These are phyloP conservation scores for Euphrasia confusa DNA, from an alignment of 257 asterid genomes.

Conservation along the genomic window DNA sequence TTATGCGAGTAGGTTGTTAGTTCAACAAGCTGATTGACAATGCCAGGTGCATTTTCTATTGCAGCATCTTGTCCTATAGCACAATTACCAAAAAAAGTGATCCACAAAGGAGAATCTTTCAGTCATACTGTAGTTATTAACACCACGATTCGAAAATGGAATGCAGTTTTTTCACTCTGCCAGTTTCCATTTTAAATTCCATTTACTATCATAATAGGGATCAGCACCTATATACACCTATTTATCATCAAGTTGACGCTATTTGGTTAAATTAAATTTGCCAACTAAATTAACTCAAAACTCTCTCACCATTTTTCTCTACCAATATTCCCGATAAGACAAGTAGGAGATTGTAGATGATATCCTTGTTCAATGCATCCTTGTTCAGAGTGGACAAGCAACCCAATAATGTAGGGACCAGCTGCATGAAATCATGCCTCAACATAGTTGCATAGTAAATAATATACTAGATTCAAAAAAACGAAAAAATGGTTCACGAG, in stretches of 20 bases:
- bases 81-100: slow-evolving; percentile 13
- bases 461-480: slow-evolving; percentile 8
- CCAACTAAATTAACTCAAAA: not conserved
- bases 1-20: slow-evolving; percentile 51
- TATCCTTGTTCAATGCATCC: slow-evolving; percentile 54
- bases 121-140: not conserved
- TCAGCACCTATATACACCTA: not conserved
- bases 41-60: slow-evolving; percentile 51
- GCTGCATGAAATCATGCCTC: slow-evolving; percentile 44
- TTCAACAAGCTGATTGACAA: slow-evolving; percentile 50
- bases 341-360: slow-evolving; percentile 57
- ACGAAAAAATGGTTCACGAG: not conserved
- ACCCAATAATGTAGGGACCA: slow-evolving; percentile 67
- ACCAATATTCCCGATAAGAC: slow-evolving; percentile 72
- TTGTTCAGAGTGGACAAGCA: slow-evolving; percentile 54
- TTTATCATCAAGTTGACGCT: not conserved
- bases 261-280: not conserved
- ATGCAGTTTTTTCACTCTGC: not conserved
- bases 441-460: slow-evolving; percentile 14
- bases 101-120: slow-evolving; percentile 15
- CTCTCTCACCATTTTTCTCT: slow-evolving; percentile 60
- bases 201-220: slow-evolving; percentile 1
- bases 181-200: not conserved
- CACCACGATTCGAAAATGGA: slow-evolving; percentile 3
- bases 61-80: slow-evolving; percentile 69